These are phyloP conservation scores for Catharanthus roseus DNA, from an alignment of 257 asterid species.

Conservation along the genomic window DNA sequence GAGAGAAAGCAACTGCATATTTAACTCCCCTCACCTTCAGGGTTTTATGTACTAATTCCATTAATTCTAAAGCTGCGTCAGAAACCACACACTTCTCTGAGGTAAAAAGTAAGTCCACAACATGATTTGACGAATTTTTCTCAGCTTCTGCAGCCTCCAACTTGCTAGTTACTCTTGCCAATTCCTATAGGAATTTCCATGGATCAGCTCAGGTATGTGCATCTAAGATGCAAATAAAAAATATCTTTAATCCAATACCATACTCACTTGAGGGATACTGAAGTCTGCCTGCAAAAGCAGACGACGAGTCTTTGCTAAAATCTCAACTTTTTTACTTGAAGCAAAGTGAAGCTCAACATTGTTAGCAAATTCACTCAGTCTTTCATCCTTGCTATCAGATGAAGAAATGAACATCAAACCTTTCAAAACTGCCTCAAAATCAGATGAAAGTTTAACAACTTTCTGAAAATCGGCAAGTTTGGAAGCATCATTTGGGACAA, in stretches of 20 bases:
- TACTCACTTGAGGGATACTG: conserved; percentile 72
- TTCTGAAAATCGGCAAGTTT: conserved; percentile 86
- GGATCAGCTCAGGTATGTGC: conserved; percentile 9
- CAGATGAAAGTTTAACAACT: conserved; percentile 62
- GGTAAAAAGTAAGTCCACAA: conserved; percentile 56
- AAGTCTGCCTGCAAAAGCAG: conserved; percentile 69
- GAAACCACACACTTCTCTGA: conserved; percentile 83
- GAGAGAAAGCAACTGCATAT: neutral
- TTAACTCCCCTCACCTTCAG: conserved; percentile 54
- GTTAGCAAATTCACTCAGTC: conserved; percentile 71
- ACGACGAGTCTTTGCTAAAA: conserved; percentile 78
- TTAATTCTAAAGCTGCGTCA: conserved; percentile 61
- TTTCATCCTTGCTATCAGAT: conserved; percentile 63
- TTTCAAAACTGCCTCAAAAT: conserved; percentile 68
- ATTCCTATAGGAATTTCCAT: conserved; percentile 36
- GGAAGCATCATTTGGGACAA: conserved; percentile 94
- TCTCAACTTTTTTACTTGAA: conserved; percentile 75
- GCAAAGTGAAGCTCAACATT: conserved; percentile 96
- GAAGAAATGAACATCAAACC: conserved; percentile 70
- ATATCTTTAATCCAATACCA: neutral
- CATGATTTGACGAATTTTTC: conserved; percentile 36
- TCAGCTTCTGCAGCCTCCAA: conserved; percentile 34
- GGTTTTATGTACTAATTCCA: conserved; percentile 85
- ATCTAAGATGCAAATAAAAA: neutral
- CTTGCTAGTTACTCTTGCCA: conserved; percentile 26